phyloP scores from a whole-genome alignment of 1,284 basidiomycete genomes.

The Schizophyllum amplum region DNA sequence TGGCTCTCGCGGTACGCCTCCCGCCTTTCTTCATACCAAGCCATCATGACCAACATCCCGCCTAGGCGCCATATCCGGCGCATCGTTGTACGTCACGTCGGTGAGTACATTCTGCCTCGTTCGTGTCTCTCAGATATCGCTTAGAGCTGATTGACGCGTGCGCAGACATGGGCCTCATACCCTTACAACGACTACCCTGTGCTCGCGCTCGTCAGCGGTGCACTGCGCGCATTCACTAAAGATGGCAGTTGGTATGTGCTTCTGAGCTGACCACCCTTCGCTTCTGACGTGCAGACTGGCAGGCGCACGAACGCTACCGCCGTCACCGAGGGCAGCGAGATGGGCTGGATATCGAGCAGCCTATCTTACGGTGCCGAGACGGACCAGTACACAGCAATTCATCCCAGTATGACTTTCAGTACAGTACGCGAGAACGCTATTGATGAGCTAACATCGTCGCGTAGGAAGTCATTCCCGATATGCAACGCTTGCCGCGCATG shows the following conservation, averaged over 20 bases:
- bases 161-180: slow-evolving; percentile 30
- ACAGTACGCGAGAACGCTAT: too few species aligned
- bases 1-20: slow-evolving; percentile 27
- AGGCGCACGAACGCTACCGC: slow-evolving; percentile 28
- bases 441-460: not conserved
- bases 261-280: not conserved
- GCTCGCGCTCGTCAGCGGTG: slow-evolving; percentile 22
- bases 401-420: not conserved
- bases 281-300: not conserved
- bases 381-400: not conserved
- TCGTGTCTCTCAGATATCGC: not conserved
- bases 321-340: slow-evolving; percentile 19
- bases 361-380: slow-evolving; percentile 12
- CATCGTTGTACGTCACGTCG: slow-evolving; percentile 27
- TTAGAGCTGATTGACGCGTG: not conserved
- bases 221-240: slow-evolving; percentile 23
- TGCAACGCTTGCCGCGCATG: slow-evolving; percentile 24
- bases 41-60: not conserved
- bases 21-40: not conserved
- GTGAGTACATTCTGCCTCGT: slow-evolving; percentile 16
- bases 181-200: slow-evolving; percentile 32
- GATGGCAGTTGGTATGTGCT: slow-evolving; percentile 20
- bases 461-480: slow-evolving; percentile 16
- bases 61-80: slow-evolving; percentile 28
- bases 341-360: slow-evolving; percentile 27